Base-by-base conservation (phyloP, 2,329 filamentous ascomycete genomes). In the Paraphoma chrysanthemicola region DNA sequence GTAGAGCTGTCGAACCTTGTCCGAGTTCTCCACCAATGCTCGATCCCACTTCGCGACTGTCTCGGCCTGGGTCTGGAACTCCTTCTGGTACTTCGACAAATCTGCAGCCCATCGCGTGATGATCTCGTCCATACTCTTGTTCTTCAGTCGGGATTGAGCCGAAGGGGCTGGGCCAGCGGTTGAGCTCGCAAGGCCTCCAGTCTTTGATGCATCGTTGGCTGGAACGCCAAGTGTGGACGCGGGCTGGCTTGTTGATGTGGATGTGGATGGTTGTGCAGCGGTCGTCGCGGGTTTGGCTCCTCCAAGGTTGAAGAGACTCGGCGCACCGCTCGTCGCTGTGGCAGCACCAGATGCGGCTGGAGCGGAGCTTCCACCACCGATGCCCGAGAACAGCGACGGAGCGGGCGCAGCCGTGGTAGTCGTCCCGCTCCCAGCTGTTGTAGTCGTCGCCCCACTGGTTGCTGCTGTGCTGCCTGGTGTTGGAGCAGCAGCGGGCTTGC, bases 81-180 rank as follows among this genome's bases (percentile, higher is more conserved):
- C 92, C 76, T 97, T 96, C 72, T 98, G 94, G 73, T 99, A 97
- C 72, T 96, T 96, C 51, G 93, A 90, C 48, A 99, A 82, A 72
- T 98, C 95, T 0, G 93, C 92, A 1, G 95, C 95, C 95, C 95
- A 99, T 31, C 93, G 88, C 4, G 92, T 97, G 64, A 99, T 93
- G 62, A 99, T 97, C 75, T 99, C 95, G 72, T 99, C 95, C 91
- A 99, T 97, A 0, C 94, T 97, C 81, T 97, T 98, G 78, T 97
- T 97, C 82, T 97, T 97, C 38, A 99, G 83, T 29, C 95, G 90
- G 4, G 94, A 95, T 69, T 96, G 88, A 1, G 83, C 80, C 54
- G 93, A 89, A 14, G 95, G 94, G 2, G 89, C 82, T 1, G 93
- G 92, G 0, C 93, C 93, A 33, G 87, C 83, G 3, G 91, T 96